A percentile compares a stretch with the other conserved stretches of the same genome.
Evolutionary conservation across 257 asterid genomes (phyloP).

Genomic region (Ophiorrhiza pumila): DNA sequence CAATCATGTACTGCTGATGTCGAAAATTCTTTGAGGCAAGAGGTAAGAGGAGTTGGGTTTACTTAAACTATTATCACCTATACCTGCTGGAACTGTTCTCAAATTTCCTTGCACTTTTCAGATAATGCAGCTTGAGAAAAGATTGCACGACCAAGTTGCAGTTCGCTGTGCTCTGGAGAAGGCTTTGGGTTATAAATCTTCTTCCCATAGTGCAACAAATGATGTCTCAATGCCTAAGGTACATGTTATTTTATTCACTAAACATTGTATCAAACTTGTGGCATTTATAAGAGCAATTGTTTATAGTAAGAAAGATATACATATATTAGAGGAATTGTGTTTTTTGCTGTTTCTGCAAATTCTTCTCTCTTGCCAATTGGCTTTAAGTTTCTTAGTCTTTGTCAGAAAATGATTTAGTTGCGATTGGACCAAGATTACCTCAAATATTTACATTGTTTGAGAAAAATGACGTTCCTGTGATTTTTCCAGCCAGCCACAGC

Average conservation of each 20-base stretch:
- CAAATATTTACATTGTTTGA: not conserved
- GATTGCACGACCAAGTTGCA: conserved; percentile 74
- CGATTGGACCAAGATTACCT: not conserved
- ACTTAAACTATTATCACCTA: not conserved
- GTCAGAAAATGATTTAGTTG: not conserved
- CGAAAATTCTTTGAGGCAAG: conserved; percentile 71
- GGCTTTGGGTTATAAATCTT: conserved; percentile 73
- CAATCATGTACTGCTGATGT: conserved; percentile 50
- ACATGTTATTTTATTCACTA: not conserved
- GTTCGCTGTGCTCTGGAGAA: conserved; percentile 83
- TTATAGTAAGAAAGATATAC: too few relatives aligned
- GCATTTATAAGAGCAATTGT: not conserved
- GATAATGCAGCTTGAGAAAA: conserved; percentile 78
- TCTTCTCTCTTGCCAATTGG: not conserved
- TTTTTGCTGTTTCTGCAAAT: not conserved
- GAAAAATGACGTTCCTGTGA: conserved; percentile 1
- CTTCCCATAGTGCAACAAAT: conserved; percentile 35
- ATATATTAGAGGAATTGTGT: not conserved
- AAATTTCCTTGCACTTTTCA: conserved; percentile 19
- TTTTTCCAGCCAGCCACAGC: conserved; percentile 82
- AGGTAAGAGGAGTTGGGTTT: conserved; percentile 43
- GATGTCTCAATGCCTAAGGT: conserved; percentile 76
- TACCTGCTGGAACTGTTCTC: conserved; percentile 5
- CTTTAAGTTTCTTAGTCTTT: not conserved
- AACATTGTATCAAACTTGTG: conserved; percentile 2